Evolutionary conservation across 495 filamentous ascomycete genomes (phyloP).

Genomic region (Podospora anserina): DNA sequence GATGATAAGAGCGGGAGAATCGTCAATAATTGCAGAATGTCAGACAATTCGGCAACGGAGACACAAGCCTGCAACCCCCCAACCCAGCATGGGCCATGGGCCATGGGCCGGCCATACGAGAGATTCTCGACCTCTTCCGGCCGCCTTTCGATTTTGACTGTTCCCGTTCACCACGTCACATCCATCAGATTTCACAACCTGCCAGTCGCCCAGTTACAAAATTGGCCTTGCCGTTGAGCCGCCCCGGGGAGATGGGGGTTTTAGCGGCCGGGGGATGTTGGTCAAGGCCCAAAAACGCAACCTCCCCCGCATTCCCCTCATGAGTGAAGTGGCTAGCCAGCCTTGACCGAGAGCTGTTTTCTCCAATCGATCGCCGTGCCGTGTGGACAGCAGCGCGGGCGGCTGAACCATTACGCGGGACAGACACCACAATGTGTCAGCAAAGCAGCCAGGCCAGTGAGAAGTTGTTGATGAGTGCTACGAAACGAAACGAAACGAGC

Average conservation of each 20-base stretch:
- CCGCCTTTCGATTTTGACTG: background rate
- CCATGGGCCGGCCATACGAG: background rate
- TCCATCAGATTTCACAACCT: background rate
- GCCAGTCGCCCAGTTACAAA: background rate
- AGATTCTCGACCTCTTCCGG: conserved; percentile 5
- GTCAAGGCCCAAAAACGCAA: background rate
- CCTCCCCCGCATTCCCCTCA: conserved; percentile 11
- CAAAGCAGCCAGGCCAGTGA: background rate
- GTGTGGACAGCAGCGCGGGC: background rate
- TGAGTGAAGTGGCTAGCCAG: background rate
- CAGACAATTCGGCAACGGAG: conserved; percentile 1
- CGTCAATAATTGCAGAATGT: background rate
- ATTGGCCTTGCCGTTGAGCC: background rate
- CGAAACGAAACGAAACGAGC: conserved; percentile 1
- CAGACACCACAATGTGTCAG: background rate
- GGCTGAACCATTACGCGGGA: conserved; percentile 8
- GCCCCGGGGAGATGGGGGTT: background rate
- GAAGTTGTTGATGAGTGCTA: background rate
- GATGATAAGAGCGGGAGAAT: background rate
- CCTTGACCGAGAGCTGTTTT: background rate
- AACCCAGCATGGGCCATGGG: background rate
- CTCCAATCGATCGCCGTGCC: conserved; percentile 8
- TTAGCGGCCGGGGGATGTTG: background rate
- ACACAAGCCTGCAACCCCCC: background rate
- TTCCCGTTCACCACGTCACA: background rate